A percentile compares a stretch with the other conserved stretches of the same genome.
Conservation (phyloP, 164 flowering plant genomes). For the Vitis rotundifolia region DNA sequence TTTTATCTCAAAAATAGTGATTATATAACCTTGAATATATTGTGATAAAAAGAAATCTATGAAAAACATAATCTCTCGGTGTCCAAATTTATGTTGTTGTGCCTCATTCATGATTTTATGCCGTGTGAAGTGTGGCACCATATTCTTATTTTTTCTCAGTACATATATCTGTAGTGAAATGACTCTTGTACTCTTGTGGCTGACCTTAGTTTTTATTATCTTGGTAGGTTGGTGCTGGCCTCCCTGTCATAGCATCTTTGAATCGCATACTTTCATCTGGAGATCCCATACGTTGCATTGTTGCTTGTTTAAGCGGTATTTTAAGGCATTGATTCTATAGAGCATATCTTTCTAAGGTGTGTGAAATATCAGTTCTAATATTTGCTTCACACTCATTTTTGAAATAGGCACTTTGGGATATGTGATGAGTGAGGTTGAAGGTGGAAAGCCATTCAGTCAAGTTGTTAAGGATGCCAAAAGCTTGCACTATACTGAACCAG, state of each 20-base stretch:
- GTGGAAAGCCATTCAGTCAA: slow-evolving; percentile 79
- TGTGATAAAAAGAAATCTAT: too few relatives aligned
- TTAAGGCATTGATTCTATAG: not conserved
- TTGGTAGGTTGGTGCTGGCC: slow-evolving; percentile 95
- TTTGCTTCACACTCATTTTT: slow-evolving; percentile 10
- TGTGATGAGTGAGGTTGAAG: slow-evolving; percentile 94
- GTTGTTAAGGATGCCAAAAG: slow-evolving; percentile 79
- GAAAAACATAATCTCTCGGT: too few relatives aligned
- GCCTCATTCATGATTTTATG: too few relatives aligned
- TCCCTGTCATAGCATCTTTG: slow-evolving; percentile 80
- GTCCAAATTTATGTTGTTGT: too few relatives aligned
- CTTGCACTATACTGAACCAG: slow-evolving; percentile 96
- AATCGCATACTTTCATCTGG: slow-evolving; percentile 80
- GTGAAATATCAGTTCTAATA: not conserved
- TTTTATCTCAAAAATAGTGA: too few relatives aligned
- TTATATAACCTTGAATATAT: too few relatives aligned
- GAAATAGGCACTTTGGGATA: slow-evolving; percentile 82
- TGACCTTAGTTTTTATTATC: slow-evolving; percentile 1
- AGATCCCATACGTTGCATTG: slow-evolving; percentile 59
- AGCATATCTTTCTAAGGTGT: not conserved
- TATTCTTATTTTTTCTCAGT: too few relatives aligned
- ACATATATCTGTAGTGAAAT: not conserved
- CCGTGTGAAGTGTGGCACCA: too few relatives aligned
- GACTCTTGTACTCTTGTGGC: not conserved
- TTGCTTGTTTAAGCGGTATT: slow-evolving; percentile 93